phyloP scores from a whole-genome alignment of 805 yeast species.

The Suhomyces sp. region DNA sequence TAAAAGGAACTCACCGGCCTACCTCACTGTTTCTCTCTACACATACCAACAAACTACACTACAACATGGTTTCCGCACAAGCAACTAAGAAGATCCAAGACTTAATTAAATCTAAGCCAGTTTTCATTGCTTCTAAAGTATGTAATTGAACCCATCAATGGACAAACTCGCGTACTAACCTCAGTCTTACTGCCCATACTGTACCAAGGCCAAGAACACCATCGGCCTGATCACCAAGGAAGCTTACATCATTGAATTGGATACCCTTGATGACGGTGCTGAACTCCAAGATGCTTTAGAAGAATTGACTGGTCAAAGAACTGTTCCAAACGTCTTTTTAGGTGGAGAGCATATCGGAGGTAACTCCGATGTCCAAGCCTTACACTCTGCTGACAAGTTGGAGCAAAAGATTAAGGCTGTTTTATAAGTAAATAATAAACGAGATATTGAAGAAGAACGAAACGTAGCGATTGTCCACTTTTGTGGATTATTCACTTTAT shows the following conservation, averaged over 20 bases:
- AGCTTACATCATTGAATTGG: conserved; percentile 56
- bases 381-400: conserved; percentile 62
- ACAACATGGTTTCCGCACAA: conserved; percentile 57
- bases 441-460: not conserved
- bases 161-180: conserved; percentile 1
- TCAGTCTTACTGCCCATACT: conserved; percentile 42
- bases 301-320: conserved; percentile 81
- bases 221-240: conserved; percentile 39
- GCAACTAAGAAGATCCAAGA: conserved; percentile 55
- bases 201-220: conserved; percentile 44
- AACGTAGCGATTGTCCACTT: not conserved
- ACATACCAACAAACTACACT: not conserved
- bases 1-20: not conserved
- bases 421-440: conserved; percentile 19
- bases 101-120: conserved; percentile 60
- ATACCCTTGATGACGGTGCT: conserved; percentile 62
- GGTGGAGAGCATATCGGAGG: conserved; percentile 95
- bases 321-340: conserved; percentile 92
- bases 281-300: conserved; percentile 77
- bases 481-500: not conserved
- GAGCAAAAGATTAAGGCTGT: conserved; percentile 40
- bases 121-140: conserved; percentile 74
- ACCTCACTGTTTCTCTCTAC: no score
- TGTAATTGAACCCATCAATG: conserved; percentile 37
- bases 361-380: conserved; percentile 79